Conservation (phyloP, 2,329 filamentous ascomycete genomes). For the Coniella vitis region DNA sequence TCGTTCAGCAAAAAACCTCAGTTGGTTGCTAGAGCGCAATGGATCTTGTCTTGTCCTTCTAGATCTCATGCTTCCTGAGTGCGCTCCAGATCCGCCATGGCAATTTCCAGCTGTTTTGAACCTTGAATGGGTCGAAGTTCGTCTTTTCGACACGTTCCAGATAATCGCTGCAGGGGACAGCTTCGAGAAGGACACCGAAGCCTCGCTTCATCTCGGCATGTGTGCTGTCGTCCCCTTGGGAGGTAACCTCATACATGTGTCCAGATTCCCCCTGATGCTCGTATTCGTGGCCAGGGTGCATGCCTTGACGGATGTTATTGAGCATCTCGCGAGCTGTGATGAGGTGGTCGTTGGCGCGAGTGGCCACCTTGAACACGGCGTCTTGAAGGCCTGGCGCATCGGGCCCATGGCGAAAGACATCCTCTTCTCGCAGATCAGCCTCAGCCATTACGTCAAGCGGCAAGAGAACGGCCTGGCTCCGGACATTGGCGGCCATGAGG, state of each 20-base stretch:
- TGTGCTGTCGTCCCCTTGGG: constrained; percentile 29
- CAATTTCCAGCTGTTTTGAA: constrained; percentile 67
- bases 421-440: constrained; percentile 74
- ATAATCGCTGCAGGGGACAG: constrained; percentile 71
- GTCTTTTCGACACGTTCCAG: constrained; percentile 68
- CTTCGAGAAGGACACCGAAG: constrained; percentile 76
- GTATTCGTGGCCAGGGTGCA: constrained; percentile 76
- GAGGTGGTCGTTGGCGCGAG: constrained; percentile 88
- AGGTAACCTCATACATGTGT: constrained; percentile 38
- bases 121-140: constrained; percentile 78
- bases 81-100: constrained; percentile 66
- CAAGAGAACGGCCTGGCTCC: constrained; percentile 57
- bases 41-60: not conserved
- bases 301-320: constrained; percentile 65
- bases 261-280: constrained; percentile 79
- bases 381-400: constrained; percentile 77
- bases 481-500: constrained; percentile 28
- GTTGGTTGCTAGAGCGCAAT: no score
- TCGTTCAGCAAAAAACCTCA: no score
- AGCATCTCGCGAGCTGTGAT: constrained; percentile 93
- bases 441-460: constrained; percentile 88
- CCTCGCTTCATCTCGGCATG: constrained; percentile 46
- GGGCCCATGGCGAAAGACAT: constrained; percentile 75
- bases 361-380: constrained; percentile 87
- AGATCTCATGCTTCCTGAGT: constrained; percentile 42